Percentiles rank a stretch among this genome's conserved stretches.
These are phyloP conservation scores for Isabelozyma heimii DNA, from an alignment of 805 yeast species.

Conservation along the genomic window DNA sequence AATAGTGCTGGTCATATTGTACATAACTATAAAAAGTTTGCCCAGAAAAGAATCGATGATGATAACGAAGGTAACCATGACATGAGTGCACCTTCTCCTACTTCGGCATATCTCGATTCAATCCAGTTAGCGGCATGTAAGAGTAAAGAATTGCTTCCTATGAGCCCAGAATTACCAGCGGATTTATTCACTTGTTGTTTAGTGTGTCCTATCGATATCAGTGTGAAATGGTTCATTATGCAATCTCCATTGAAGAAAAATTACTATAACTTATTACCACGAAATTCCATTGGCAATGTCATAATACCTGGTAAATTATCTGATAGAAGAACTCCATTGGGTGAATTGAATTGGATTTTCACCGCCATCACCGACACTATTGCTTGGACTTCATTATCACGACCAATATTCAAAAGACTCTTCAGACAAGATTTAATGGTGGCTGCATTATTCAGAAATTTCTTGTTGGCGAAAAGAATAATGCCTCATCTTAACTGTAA, in stretches of 20 bases:
- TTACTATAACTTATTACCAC: constrained; percentile 46
- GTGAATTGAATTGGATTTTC: constrained; percentile 96
- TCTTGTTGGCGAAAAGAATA: constrained; percentile 84
- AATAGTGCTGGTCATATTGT: constrained; percentile 93
- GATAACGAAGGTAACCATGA: constrained; percentile 65
- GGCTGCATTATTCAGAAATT: constrained; percentile 92
- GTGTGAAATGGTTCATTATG: constrained; percentile 86
- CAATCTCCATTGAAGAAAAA: constrained; percentile 65
- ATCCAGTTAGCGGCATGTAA: constrained; percentile 92
- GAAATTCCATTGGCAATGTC: constrained; percentile 52
- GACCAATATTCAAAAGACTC: constrained; percentile 82
- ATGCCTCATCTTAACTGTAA: constrained; percentile 93
- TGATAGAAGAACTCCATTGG: constrained; percentile 91
- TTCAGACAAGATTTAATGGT: constrained; percentile 96
- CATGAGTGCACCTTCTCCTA: constrained; percentile 55
- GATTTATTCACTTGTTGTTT: constrained; percentile 94
- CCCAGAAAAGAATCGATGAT: constrained; percentile 84
- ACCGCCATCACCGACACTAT: constrained; percentile 97
- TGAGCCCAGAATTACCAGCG: constrained; percentile 94
- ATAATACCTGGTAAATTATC: constrained; percentile 87
- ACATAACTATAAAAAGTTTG: constrained; percentile 82
- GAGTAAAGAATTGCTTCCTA: constrained; percentile 80
- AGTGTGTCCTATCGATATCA: constrained; percentile 93
- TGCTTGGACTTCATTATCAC: constrained; percentile 91
- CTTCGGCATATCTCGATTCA: constrained; percentile 74